These are phyloP conservation scores for Claviceps fusiformis DNA, from an alignment of 2,329 filamentous ascomycete genomes.

Conservation along the genomic window DNA sequence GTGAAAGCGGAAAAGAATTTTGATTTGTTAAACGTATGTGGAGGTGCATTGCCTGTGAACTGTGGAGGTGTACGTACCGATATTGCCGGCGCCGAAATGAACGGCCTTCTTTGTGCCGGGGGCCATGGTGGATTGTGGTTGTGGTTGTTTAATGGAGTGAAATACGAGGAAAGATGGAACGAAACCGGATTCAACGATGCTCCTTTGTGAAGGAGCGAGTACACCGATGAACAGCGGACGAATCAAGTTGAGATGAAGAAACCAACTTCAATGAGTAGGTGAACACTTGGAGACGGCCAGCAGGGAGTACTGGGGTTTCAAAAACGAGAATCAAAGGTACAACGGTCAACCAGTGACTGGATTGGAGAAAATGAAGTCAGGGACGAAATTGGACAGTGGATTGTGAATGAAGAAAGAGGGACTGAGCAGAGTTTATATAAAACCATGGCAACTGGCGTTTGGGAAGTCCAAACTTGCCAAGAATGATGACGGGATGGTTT, in stretches of 20 bases:
- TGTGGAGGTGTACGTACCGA: slow-evolving; percentile 37
- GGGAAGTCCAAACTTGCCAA: neutral
- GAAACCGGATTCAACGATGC: neutral
- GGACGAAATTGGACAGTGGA: neutral
- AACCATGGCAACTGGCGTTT: neutral
- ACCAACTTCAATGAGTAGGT: neutral
- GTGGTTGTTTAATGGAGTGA: neutral
- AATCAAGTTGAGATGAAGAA: neutral
- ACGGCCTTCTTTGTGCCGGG: slow-evolving; percentile 48
- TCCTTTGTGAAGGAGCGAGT: neutral
- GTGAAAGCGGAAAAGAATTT: too few relatives aligned
- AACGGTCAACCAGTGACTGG: too few relatives aligned
- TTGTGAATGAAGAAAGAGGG: neutral
- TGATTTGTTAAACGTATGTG: too few relatives aligned
- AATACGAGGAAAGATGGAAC: neutral
- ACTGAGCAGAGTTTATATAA: slow-evolving; percentile 1
- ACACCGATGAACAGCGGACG: neutral
- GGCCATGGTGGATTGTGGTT: slow-evolving; percentile 24
- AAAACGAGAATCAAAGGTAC: neutral
- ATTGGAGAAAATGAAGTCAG: neutral
- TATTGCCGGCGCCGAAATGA: slow-evolving; percentile 79
- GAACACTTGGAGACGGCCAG: neutral
- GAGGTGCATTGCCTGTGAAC: neutral
- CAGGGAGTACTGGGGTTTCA: neutral
- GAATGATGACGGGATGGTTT: slow-evolving; percentile 4